These are phyloP conservation scores for Metschnikowia cerradonensis DNA, from an alignment of 805 yeast species.

Conservation along the genomic window DNA sequence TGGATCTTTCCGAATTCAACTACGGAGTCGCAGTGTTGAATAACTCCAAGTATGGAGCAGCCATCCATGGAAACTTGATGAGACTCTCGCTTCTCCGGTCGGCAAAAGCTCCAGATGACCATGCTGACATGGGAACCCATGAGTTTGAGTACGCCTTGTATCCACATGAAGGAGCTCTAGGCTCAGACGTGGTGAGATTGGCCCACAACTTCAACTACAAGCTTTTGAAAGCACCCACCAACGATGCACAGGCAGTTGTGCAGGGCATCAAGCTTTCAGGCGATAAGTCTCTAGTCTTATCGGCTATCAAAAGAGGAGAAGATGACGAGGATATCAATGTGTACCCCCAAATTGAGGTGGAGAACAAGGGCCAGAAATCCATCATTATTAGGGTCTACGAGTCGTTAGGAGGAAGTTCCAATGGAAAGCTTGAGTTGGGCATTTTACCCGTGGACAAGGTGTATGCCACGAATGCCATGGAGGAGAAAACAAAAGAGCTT, in stretches of 20 bases:
- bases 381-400: conserved; percentile 79
- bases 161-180: conserved; percentile 74
- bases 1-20: conserved; percentile 80
- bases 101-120: conserved; percentile 91
- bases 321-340: conserved; percentile 60
- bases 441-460: conserved; percentile 43
- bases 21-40: conserved; percentile 87
- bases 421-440: conserved; percentile 47
- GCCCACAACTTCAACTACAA: conserved; percentile 78
- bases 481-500: conserved; percentile 45
- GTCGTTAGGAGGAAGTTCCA: conserved; percentile 74
- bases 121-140: conserved; percentile 92
- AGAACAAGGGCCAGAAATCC: conserved; percentile 36
- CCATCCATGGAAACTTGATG: conserved; percentile 90
- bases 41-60: conserved; percentile 85
- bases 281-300: conserved; percentile 58
- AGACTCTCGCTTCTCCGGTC: conserved; percentile 82
- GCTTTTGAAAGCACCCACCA: conserved; percentile 18
- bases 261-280: conserved; percentile 36
- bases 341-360: conserved; percentile 44
- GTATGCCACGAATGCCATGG: conserved; percentile 56
- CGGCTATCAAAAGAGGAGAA: conserved; percentile 83
- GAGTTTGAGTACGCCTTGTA: conserved; percentile 75
- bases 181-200: conserved; percentile 60
- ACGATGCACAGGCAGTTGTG: conserved; percentile 8